phyloP scores from a whole-genome alignment of 257 asterid species.

The Ballota nigra region DNA sequence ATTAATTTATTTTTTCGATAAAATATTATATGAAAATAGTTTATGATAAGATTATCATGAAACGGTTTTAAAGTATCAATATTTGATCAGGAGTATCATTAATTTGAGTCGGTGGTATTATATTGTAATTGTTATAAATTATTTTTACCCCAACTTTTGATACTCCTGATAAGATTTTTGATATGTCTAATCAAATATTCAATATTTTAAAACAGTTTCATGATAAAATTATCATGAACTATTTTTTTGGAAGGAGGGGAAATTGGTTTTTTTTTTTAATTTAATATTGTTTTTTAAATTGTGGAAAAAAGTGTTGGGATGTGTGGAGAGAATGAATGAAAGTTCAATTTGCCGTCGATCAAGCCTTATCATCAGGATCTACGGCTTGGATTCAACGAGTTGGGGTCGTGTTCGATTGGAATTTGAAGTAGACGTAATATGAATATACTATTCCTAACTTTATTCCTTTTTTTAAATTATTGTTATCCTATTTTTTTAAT shows the following conservation, averaged over 20 bases:
- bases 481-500: background rate
- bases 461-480: constrained; percentile 16
- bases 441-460: constrained; percentile 30
- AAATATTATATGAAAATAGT: too few species aligned
- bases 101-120: too few species aligned
- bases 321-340: constrained; percentile 32
- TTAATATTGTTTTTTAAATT: background rate
- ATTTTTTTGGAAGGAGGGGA: background rate
- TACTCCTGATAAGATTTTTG: too few species aligned
- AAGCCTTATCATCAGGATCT: constrained; percentile 35
- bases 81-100: too few species aligned
- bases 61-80: too few species aligned
- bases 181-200: too few species aligned
- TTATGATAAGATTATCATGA: too few species aligned
- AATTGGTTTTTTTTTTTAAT: background rate
- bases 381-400: constrained; percentile 28
- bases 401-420: constrained; percentile 27
- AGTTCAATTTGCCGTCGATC: constrained; percentile 15
- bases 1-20: too few species aligned
- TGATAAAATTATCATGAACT: too few species aligned
- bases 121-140: too few species aligned
- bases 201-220: too few species aligned
- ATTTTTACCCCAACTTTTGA: too few species aligned
- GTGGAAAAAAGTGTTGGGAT: constrained; percentile 23
- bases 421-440: constrained; percentile 28